Conservation (phyloP, 176 grass and related monocot genomes). For the Eragrostis curvula region DNA sequence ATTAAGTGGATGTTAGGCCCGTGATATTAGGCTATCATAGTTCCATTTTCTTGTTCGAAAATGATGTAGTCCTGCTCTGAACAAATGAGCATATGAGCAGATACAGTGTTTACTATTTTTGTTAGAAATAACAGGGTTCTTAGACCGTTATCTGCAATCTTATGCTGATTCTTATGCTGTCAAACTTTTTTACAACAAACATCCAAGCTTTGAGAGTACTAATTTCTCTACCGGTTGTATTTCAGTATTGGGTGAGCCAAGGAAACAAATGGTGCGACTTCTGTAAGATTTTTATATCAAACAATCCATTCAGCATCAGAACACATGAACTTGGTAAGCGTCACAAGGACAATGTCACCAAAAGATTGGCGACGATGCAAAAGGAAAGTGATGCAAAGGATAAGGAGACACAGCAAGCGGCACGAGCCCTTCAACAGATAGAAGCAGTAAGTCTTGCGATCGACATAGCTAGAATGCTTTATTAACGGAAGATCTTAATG, state of each 20-base stretch:
- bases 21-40: not conserved
- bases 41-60: not conserved
- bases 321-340: slow-evolving; percentile 96
- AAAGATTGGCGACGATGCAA: slow-evolving; percentile 76
- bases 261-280: slow-evolving; percentile 99
- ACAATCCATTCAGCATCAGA: slow-evolving; percentile 85
- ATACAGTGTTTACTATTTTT: not conserved
- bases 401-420: slow-evolving; percentile 82
- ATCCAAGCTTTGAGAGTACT: not conserved
- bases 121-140: not conserved
- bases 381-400: slow-evolving; percentile 83
- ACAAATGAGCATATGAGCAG: not conserved
- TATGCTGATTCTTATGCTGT: not conserved
- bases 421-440: slow-evolving; percentile 81
- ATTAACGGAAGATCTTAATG: not conserved
- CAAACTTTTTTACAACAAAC: not conserved
- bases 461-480: not conserved
- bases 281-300: slow-evolving; percentile 87
- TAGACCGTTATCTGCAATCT: not conserved
- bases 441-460: slow-evolving; percentile 64
- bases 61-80: not conserved
- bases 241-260: slow-evolving; percentile 99
- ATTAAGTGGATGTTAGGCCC: not conserved
- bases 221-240: slow-evolving; percentile 17
- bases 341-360: slow-evolving; percentile 91